Percentiles rank a stretch among this genome's conserved stretches.
These are phyloP conservation scores for Suillus occidentalis DNA, from an alignment of 768 basidiomycete genomes.

Conservation along the genomic window DNA sequence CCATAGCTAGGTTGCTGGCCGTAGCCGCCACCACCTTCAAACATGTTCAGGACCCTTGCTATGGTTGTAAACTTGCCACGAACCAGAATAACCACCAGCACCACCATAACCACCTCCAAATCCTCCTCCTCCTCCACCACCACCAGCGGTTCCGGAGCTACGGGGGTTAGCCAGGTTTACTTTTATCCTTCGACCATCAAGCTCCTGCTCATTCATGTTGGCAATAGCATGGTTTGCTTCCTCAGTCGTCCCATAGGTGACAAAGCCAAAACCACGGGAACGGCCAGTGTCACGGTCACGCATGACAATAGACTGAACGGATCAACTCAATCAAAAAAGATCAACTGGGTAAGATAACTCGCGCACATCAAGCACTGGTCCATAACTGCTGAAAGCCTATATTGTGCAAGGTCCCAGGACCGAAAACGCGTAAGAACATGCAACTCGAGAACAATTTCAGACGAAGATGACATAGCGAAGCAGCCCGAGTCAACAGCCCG, in stretches of 20 bases:
- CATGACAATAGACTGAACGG: slow-evolving; percentile 90
- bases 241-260: slow-evolving; percentile 59
- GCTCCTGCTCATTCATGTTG: slow-evolving; percentile 82
- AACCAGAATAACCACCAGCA: slow-evolving; percentile 33
- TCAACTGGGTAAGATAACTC: slow-evolving; percentile 31
- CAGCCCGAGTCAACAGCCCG: slow-evolving; percentile 24
- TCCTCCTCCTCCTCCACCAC: slow-evolving; percentile 25
- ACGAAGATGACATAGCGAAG: slow-evolving; percentile 49
- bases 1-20: slow-evolving; percentile 24
- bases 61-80: slow-evolving; percentile 11
- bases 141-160: slow-evolving; percentile 52
- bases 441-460: slow-evolving; percentile 31
- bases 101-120: slow-evolving; percentile 32
- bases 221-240: slow-evolving; percentile 82
- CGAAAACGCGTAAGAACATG: slow-evolving; percentile 32
- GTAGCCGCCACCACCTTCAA: slow-evolving; percentile 28
- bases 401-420: slow-evolving; percentile 22
- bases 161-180: slow-evolving; percentile 82
- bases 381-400: slow-evolving; percentile 82
- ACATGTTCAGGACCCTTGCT: slow-evolving; percentile 15
- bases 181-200: slow-evolving; percentile 91
- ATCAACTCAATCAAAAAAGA: slow-evolving; percentile 28
- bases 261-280: slow-evolving; percentile 97
- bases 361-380: slow-evolving; percentile 91
- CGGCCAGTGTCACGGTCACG: slow-evolving; percentile 97